Evolutionary conservation across 2,329 filamentous ascomycete species (phyloP), one percentile per base, ranked within the genome.

Genomic region (Fonsecaea monophora): DNA sequence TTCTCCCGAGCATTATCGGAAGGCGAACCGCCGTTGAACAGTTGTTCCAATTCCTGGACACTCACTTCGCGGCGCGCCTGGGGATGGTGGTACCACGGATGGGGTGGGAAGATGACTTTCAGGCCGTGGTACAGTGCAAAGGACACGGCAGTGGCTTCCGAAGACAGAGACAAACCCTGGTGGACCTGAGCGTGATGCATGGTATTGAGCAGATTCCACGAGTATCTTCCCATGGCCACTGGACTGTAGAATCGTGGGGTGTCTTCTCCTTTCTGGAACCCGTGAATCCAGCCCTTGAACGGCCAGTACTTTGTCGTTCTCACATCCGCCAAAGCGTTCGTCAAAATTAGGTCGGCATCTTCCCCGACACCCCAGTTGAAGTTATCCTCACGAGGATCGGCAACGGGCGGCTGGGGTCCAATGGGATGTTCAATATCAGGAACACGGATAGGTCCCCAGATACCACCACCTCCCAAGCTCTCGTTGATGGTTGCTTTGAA

Each of bases 21-120:
- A 68, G 38, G 77, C 73, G 53, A 74, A 18, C 91, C 91, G 34
- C 86, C 90, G 77, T 97, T 97, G 80, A 94, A 91, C 1, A 92
- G 87, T 40, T 85, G 85, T 38, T 92, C 90, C 68, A 95, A 86
- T 75, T 93, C 92, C 61, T 87, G 85, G 2, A 86, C 84, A 0
- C 92, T 92, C 94, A 94, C 97, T 73, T 87, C 85, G 62, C 93
- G 89, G 78, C 97, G 93, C 13, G 94, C 87, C 56, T 76, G 76
- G 32, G 75, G 73, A 21, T 74, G 65, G 45, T 67, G 65, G 55
- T 56, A 67, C 65, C 65, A 67, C 4, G 84, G 84, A 60, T 86
- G 84, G 0, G 84, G 84, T 2, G 82, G 82, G 72, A 89, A 92
- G 0, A 91, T 88, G 32, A 89, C 90, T 79, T 94, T 93, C 74